A percentile compares a stretch with the other conserved stretches of the same genome.
phyloP scores from a whole-genome alignment of 768 basidiomycete species.

The Termitomyces heimii region DNA sequence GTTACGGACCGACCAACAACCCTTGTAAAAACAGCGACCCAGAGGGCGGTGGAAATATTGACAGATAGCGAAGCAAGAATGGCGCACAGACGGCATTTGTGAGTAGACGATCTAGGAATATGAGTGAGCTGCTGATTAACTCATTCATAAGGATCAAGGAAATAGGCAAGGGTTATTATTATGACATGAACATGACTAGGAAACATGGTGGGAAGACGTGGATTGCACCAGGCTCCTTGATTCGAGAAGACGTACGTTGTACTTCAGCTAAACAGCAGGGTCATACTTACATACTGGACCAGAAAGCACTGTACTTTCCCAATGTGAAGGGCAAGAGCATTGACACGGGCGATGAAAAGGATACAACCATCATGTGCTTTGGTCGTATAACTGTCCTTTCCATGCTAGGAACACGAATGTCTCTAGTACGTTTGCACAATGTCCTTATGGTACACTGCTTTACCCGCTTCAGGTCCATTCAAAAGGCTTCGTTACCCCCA shows the following conservation, averaged over 20 bases:
- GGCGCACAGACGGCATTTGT: slow-evolving; percentile 64
- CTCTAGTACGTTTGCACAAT: slow-evolving; percentile 51
- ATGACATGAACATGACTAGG: slow-evolving; percentile 74
- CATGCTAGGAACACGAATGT: slow-evolving; percentile 82
- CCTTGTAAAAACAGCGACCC: slow-evolving; percentile 47
- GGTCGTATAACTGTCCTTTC: slow-evolving; percentile 76
- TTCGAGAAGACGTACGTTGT: slow-evolving; percentile 78
- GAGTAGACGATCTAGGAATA: slow-evolving; percentile 14
- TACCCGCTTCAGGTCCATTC: slow-evolving; percentile 60
- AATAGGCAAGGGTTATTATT: slow-evolving; percentile 78
- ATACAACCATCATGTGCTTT: slow-evolving; percentile 73
- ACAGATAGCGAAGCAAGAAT: slow-evolving; percentile 61
- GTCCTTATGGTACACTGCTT: background rate
- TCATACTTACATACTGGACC: slow-evolving; percentile 3
- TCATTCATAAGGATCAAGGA: slow-evolving; percentile 35
- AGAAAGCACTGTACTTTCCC: slow-evolving; percentile 93
- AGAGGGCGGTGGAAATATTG: slow-evolving; percentile 61
- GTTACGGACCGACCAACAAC: slow-evolving; percentile 64
- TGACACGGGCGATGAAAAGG: slow-evolving; percentile 43
- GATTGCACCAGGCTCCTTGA: slow-evolving; percentile 85
- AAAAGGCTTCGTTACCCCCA: slow-evolving; percentile 58
- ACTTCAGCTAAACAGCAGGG: background rate
- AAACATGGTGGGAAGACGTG: slow-evolving; percentile 90
- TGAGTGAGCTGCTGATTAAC: background rate
- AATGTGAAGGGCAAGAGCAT: slow-evolving; percentile 74